Evolutionary conservation across 2,329 filamentous ascomycete genomes (phyloP), one percentile per base, ranked within the genome.

Genomic region (Hypoxylon sp.): DNA sequence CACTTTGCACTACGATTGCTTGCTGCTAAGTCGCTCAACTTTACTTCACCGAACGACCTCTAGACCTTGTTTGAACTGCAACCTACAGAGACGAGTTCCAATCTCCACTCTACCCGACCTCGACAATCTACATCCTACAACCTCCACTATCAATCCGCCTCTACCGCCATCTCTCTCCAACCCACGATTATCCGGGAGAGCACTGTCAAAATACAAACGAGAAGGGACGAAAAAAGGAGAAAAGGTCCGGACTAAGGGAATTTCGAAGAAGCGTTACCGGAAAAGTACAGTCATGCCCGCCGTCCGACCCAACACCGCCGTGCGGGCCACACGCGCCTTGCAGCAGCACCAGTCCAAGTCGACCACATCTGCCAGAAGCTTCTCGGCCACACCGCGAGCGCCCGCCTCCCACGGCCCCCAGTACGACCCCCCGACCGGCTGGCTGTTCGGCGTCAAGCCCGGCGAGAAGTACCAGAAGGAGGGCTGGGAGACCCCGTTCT

Each of bases 381-480:
- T 86, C 80, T 81, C 83, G 65, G 78, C 81, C 56, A 83, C 83
- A 67, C 73, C 81, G 70, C 80, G 80, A 75, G 79, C 78, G 62
- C 78, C 80, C 65, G 82, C 82, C 71, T 83, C 84, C 73, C 89
- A 92, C 83, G 92, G 89, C 76, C 86, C 89, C 74, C 91, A 94
- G 80, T 99, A 94, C 82, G 96, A 99, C 74, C 90, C 94, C 51
- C 95, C 96, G 2, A 87, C 85, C 62, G 96, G 96, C 76, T 98
- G 94, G 93, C 89, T 99, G 76, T 98, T 93, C 81, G 94, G 94
- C 73, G 88, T 98, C 75, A 94, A 94, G 85, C 96, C 96, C 36
- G 94, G 94, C 70, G 93, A 98, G 89, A 97, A 98, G 86, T 90
- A 93, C 79, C 89, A 97, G 87, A 92, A 93, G 81, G 96, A 99